Evolutionary conservation across 495 filamentous ascomycete species (phyloP), one percentile per base, ranked within the genome.

Genomic region (Hypoxylon trugodes): DNA sequence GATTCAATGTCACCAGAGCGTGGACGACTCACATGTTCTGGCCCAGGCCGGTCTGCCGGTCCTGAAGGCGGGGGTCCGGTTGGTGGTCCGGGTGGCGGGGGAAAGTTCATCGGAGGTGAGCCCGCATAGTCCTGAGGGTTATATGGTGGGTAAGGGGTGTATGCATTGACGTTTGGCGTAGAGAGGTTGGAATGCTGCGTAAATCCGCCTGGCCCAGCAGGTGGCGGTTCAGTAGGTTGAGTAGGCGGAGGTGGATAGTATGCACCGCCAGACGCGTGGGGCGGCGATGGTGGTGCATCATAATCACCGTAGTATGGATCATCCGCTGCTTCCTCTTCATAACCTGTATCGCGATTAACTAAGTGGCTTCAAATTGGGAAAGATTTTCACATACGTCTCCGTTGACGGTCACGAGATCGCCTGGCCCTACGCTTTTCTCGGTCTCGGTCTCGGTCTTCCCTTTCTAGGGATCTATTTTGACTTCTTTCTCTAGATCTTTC

Each of bases 231-330:
- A 21, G 43, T 42, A 13, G 56, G 58, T 9, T 36, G 50, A 10
- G 57, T 56, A 22, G 36, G 59, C 21, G 62, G 42, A 24, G 74
- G 71, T 38, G 79, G 76, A 64, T 79, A 80, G 63, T 75, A 82
- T 50, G 74, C 79, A 6, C 83, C 83, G 32, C 82, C 82, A 0
- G 82, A 84, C 0, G 81, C 80, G 58, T 77, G 77, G 40, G 81
- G 79, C 18, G 83, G 83, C 0, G 83, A 84, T 19, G 77, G 74
- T 2, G 74, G 77, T 7, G 54, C 63, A 28, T 74, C 69, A 25
- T 60, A 47, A 36, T 73, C 58, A 62, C 56, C 61, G 28, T 77
- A 73, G 45, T 76, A 77, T 15, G 66, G 66, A 6, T 76, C 73
- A 26, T 69, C 66, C 4, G 75, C 46, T 16, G 67, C 54, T 25